These are phyloP conservation scores for Gossypium trilobum DNA, from an alignment of 441 rosid species.

Conservation along the genomic window DNA sequence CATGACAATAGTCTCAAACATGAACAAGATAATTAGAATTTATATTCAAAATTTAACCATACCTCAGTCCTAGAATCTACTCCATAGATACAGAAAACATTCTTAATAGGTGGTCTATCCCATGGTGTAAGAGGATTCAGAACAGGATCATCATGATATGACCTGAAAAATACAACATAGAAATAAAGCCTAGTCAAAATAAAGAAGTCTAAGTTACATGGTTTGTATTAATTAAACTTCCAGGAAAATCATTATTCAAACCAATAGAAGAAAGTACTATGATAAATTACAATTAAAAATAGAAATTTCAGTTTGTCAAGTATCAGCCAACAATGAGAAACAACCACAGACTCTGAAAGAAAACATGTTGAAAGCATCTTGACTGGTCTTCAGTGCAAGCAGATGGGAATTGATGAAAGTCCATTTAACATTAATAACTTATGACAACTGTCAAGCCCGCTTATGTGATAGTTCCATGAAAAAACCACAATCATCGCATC, in stretches of 20 bases:
- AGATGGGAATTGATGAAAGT: background rate
- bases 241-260: background rate
- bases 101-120: constrained; percentile 96
- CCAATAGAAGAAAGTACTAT: background rate
- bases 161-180: constrained; percentile 44
- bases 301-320: background rate
- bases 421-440: background rate
- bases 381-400: background rate
- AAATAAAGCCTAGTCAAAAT: background rate
- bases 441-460: background rate
- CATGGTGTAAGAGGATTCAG: constrained; percentile 92
- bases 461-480: background rate
- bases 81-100: constrained; percentile 92
- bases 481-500: background rate
- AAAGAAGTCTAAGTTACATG: background rate
- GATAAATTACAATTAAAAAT: background rate
- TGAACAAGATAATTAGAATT: background rate
- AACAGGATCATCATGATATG: constrained; percentile 78
- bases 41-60: constrained; percentile 23
- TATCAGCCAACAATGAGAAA: constrained; percentile 1
- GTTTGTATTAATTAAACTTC: background rate
- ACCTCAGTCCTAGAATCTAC: constrained; percentile 86
- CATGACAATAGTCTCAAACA: background rate
- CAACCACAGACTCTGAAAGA: constrained; percentile 2
- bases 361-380: background rate